Base-by-base conservation (phyloP, 805 yeast species). In the Clavispora carvajalis region DNA sequence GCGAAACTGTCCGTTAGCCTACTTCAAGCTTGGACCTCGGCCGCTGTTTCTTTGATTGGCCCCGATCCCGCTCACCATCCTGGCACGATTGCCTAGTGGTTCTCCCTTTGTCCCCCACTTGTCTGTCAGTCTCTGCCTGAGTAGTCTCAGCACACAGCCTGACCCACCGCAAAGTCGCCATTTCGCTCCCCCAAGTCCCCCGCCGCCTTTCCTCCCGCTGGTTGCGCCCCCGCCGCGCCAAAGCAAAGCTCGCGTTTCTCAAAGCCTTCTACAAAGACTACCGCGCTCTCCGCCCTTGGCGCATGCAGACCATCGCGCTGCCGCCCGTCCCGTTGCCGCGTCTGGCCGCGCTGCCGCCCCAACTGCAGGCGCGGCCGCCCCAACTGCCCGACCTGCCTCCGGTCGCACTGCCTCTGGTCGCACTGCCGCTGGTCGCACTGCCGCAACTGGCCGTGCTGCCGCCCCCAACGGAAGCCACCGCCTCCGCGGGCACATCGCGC, bases 221-320 rank as follows among this genome's bases (percentile, higher is more conserved):
- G 42, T 21, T 46, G 12, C 51, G 44, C 37, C 37, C 35, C 22
- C 50, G 48, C 28, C 36, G 53, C 29, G 38, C 41, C 17, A 24
- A 44, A n/a, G 51, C 63, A 22, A 59, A 53, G 37, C 39, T 62
- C 36, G 44, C 51, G 42, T 51, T 61, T 22, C 44, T 63, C 34
- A 49, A 54, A 12, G 60, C 65, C 39, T 57, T 60, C 36, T 66
- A 61, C 44, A 48, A 44, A 25, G 72, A 67, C 45, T 67, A 60
- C 50, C 51, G 49, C 39, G 56, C 61, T 16, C 54, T 62, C 36
- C 46, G 52, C 25, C 36, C 36, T 22, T 18, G 34, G 23, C 34
- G 34, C 13, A 25, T 25, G 16, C 34, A 9, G 16, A 9, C 33
- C 31, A 7, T 5, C 17, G 5, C 31, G 19, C 17, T n/a, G 25